These are phyloP conservation scores for Dentipellis fragilis DNA, from an alignment of 768 basidiomycete genomes.

Conservation along the genomic window DNA sequence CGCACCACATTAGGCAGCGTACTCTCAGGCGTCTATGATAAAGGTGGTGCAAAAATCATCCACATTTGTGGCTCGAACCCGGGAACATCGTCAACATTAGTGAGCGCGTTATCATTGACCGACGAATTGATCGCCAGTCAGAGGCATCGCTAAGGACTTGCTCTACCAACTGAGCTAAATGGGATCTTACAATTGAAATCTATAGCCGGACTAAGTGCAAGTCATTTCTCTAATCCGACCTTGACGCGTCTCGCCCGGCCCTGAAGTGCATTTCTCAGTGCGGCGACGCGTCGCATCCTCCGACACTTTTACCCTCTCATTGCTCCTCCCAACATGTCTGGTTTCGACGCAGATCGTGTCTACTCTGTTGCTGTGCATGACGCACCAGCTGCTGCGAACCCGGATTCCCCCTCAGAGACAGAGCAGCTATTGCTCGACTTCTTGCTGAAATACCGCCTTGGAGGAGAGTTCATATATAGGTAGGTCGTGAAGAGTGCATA, in stretches of 20 bases:
- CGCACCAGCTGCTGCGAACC: slow-evolving; percentile 38
- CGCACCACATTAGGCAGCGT: too few relatives aligned
- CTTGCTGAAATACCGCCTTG: slow-evolving; percentile 78
- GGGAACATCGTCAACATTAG: not conserved
- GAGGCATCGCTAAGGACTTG: slow-evolving; percentile 34
- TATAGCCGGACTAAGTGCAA: too few relatives aligned
- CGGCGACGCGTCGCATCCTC: slow-evolving; percentile 1
- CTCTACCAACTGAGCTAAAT: slow-evolving; percentile 40
- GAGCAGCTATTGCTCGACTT: slow-evolving; percentile 81
- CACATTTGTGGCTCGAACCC: not conserved
- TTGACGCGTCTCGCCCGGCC: slow-evolving; percentile 1
- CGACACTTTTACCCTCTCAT: slow-evolving; percentile 1
- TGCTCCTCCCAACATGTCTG: slow-evolving; percentile 49
- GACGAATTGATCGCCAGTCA: not conserved
- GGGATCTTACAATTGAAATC: too few relatives aligned
- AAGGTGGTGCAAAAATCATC: not conserved
- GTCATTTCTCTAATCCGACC: too few relatives aligned
- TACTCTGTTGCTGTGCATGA: slow-evolving; percentile 78
- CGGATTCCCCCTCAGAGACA: slow-evolving; percentile 71
- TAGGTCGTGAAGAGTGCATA: slow-evolving; percentile 21
- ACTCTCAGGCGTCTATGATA: too few relatives aligned
- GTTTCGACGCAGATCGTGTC: slow-evolving; percentile 75
- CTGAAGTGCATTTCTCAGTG: not conserved
- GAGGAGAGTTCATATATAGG: slow-evolving; percentile 90
- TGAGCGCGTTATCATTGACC: not conserved